Evolutionary conservation across 768 basidiomycete genomes (phyloP), one percentile per base, ranked within the genome.

Genomic region (Flagelloscypha sp.): DNA sequence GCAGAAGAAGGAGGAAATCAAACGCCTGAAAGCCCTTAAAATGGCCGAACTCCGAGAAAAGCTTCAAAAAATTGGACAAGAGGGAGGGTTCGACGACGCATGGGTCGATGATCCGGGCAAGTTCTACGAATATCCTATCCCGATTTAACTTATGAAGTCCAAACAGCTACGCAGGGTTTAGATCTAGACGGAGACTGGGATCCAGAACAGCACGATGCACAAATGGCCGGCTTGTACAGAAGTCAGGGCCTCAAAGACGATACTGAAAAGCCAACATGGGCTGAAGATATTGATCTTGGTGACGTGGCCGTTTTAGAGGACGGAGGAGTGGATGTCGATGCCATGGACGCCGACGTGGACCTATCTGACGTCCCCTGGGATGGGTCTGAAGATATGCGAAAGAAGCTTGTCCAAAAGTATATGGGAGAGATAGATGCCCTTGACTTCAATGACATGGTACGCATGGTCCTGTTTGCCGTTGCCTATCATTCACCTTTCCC

Each of bases 141-240:
- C 8, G 12, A 13, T 12, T 42, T 38, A 7, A 10, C 29, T 35
- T 20, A 34, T 45, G 3, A 40, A 18, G 18, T 29, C 5, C 37
- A 12, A 38, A 38, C 46, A 77, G 85, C 74, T 3, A 56, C 90
- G 33, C 61, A 69, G 35, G 74, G 72, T 27, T 65, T 94, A 3
- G 88, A 94, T 47, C 61, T 99, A 5, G 92, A 98, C 8, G 87
- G 78, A 1, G 92, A 97, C 29, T 98, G 88, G 84, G 89, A 97
- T 48, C 83, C 88, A 9, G 76, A 70, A 8, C 73, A 74, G 37
- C 87, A 95, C 50, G 90, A 95, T 44, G 58, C 55, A 23, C 84
- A 88, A 53, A 90, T 99, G 82, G 66, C 72, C 0, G 70, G 65
- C 15, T 53, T 97, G 17, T 87, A 90, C 49, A n/a, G n/a, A n/a